Conservation (phyloP, 73 alveolate genomes). For the Loxodes magnus region DNA sequence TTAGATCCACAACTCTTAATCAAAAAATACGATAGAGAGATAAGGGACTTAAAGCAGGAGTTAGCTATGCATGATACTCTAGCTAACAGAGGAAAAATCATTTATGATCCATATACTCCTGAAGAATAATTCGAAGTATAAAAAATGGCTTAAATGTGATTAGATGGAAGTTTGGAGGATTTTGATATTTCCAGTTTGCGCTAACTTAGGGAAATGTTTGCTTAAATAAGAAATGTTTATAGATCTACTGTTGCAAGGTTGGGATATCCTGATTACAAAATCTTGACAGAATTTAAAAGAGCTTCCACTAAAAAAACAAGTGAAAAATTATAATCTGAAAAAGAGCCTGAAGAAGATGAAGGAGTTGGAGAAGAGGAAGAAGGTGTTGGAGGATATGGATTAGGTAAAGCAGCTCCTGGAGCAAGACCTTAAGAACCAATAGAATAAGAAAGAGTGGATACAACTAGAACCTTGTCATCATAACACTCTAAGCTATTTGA, state of each 20-base stretch:
- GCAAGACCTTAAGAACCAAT: too few relatives aligned
- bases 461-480: too few relatives aligned
- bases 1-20: constrained; percentile 72
- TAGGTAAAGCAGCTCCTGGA: too few relatives aligned
- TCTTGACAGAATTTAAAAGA: too few relatives aligned
- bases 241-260: constrained; percentile 15
- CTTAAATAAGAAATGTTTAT: constrained; percentile 73
- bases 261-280: neutral
- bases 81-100: constrained; percentile 76
- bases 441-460: too few relatives aligned
- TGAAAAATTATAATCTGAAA: too few relatives aligned
- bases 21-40: constrained; percentile 83
- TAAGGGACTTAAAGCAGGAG: constrained; percentile 87
- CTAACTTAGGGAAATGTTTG: constrained; percentile 83
- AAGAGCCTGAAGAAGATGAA: too few relatives aligned
- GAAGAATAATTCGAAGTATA: constrained; percentile 56
- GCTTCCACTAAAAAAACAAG: too few relatives aligned
- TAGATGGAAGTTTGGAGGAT: constrained; percentile 84
- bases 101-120: constrained; percentile 88
- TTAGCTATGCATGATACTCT: constrained; percentile 93
- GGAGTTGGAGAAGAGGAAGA: too few relatives aligned
- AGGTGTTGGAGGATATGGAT: too few relatives aligned
- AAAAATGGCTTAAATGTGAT: constrained; percentile 56
- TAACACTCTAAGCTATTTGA: too few relatives aligned
- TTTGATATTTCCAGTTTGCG: constrained; percentile 72